These are phyloP conservation scores for Saccharomycopsis amapae DNA, from an alignment of 805 yeast species.

Conservation along the genomic window DNA sequence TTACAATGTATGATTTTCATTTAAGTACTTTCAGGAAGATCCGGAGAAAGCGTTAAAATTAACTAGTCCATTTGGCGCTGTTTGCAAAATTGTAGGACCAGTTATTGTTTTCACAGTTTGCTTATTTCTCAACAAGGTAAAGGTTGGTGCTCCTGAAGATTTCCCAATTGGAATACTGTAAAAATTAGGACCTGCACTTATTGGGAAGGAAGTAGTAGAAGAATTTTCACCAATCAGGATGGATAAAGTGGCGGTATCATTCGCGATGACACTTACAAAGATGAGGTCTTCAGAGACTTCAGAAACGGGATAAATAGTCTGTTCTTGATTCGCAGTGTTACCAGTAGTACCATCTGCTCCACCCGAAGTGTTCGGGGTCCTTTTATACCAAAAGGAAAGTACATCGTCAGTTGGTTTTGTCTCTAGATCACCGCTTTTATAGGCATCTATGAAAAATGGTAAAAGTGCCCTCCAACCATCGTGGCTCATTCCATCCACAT, in stretches of 20 bases:
- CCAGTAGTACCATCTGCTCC: background rate
- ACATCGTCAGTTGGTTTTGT: background rate
- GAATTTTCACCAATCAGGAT: background rate
- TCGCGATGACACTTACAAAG: conserved; percentile 1
- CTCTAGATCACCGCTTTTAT: background rate
- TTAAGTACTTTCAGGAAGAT: too few relatives aligned
- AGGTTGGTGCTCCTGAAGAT: background rate
- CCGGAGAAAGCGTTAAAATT: conserved; percentile 1
- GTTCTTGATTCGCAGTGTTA: background rate
- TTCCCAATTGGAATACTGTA: background rate
- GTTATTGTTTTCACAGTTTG: background rate
- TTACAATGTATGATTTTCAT: too few relatives aligned
- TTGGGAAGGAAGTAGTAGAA: background rate
- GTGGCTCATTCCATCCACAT: conserved; percentile 3
- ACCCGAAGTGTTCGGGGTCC: background rate
- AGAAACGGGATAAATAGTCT: background rate
- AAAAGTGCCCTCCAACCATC: conserved; percentile 1
- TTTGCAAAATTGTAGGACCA: background rate
- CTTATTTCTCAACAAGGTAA: background rate
- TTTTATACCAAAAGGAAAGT: background rate
- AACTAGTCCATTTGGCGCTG: background rate
- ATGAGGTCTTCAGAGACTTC: conserved; percentile 1
- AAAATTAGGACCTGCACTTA: background rate
- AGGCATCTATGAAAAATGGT: background rate
- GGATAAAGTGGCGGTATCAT: background rate